Evolutionary conservation across 2,329 filamentous ascomycete genomes (phyloP).

Genomic region (Cytospora piceae): DNA sequence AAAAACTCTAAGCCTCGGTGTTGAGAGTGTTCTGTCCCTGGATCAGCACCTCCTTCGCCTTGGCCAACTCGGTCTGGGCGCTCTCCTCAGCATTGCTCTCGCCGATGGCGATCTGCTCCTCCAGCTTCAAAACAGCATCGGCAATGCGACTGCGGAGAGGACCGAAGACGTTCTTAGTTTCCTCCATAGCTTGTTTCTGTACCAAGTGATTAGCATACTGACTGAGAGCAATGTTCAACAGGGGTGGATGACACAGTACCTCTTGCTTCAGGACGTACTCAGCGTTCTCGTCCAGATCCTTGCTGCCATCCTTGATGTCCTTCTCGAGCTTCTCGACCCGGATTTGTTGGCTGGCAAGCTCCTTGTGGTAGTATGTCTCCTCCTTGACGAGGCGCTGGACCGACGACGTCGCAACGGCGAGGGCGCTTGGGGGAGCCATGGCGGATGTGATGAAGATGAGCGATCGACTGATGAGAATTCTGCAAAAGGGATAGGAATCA

Average conservation of each 20-base stretch:
- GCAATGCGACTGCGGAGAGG: constrained; percentile 72
- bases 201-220: constrained; percentile 5
- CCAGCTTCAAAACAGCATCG: constrained; percentile 72
- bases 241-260: constrained; percentile 51
- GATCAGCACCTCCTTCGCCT: constrained; percentile 58
- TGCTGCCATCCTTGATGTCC: constrained; percentile 54
- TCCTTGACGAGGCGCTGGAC: constrained; percentile 89
- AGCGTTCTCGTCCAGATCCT: constrained; percentile 71
- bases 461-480: not conserved
- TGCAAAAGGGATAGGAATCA: not conserved
- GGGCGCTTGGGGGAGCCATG: constrained; percentile 78
- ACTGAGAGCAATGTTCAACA: not conserved
- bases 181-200: constrained; percentile 78
- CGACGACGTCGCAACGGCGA: constrained; percentile 78
- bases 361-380: constrained; percentile 86
- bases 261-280: constrained; percentile 84
- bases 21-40: constrained; percentile 50
- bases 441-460: constrained; percentile 28
- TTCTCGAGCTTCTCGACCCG: constrained; percentile 70
- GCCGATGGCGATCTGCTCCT: constrained; percentile 73
- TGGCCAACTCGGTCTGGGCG: constrained; percentile 54
- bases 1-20: constrained; percentile 30
- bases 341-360: constrained; percentile 74
- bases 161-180: constrained; percentile 83
- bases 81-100: constrained; percentile 49